A percentile compares a stretch with the other conserved stretches of the same genome.
Evolutionary conservation across 129 eudicot genomes (phyloP).

Genomic region (Rutidosis leptorrhynchoides): DNA sequence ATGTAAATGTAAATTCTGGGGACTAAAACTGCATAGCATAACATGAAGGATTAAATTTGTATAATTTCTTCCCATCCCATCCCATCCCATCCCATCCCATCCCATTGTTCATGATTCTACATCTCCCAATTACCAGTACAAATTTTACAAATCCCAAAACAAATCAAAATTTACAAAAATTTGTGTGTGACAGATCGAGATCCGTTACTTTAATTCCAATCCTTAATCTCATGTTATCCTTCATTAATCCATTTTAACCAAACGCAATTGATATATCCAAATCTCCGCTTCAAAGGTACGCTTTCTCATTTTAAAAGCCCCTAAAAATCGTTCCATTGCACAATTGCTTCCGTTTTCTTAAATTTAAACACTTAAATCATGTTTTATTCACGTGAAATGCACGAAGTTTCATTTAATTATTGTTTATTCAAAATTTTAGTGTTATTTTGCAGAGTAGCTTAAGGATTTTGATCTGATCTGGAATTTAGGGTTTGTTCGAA

Average conservation of each 20-base stretch:
- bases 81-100: too few species aligned
- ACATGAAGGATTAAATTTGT: neutral
- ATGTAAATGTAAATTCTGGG: too few species aligned
- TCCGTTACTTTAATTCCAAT: slow-evolving; percentile 10
- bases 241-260: slow-evolving; percentile 1
- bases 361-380: neutral
- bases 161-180: slow-evolving; percentile 4
- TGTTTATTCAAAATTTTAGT: neutral
- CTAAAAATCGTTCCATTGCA: neutral
- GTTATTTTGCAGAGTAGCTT: slow-evolving; percentile 19
- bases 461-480: slow-evolving; percentile 47
- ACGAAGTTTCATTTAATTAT: neutral
- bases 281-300: slow-evolving; percentile 36
- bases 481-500: slow-evolving; percentile 10
- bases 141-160: slow-evolving; percentile 36
- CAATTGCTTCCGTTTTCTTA: slow-evolving; percentile 12
- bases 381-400: neutral
- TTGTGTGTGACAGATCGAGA: slow-evolving; percentile 21
- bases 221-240: slow-evolving; percentile 16
- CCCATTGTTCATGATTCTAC: slow-evolving; percentile 27
- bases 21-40: neutral
- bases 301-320: slow-evolving; percentile 2
- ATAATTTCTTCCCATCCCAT: slow-evolving; percentile 1
- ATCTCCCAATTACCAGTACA: slow-evolving; percentile 38
- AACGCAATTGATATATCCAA: slow-evolving; percentile 5